These are phyloP conservation scores for Aspergillus conjunctus DNA, from an alignment of 495 filamentous ascomycete species.

Conservation along the genomic window DNA sequence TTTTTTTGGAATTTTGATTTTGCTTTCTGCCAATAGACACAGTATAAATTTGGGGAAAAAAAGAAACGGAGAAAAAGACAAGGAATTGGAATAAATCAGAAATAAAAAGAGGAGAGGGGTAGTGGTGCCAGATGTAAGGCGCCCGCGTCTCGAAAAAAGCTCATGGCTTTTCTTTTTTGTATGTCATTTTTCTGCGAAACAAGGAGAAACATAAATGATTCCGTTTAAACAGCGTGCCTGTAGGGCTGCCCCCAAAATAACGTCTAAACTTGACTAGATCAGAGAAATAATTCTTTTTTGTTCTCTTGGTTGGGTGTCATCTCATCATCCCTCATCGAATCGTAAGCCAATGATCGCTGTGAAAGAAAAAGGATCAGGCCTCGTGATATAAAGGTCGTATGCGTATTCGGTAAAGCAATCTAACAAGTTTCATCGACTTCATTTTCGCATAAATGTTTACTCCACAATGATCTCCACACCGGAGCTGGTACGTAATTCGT, in stretches of 20 bases:
- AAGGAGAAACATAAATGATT: slow-evolving; percentile 35
- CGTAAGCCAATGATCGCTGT: slow-evolving; percentile 50
- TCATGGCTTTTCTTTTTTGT: slow-evolving; percentile 26
- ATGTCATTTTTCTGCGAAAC: slow-evolving; percentile 26
- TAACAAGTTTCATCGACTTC: slow-evolving; percentile 39
- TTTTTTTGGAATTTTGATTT: slow-evolving; percentile 14
- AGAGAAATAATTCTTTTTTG: slow-evolving; percentile 49
- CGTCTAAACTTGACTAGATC: slow-evolving; percentile 54
- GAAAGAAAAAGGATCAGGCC: slow-evolving; percentile 41
- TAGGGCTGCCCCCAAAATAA: slow-evolving; percentile 54
- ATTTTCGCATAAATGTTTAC: slow-evolving; percentile 40
- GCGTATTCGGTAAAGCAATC: slow-evolving; percentile 52
- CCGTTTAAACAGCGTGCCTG: slow-evolving; percentile 42
- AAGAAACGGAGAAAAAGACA: slow-evolving; percentile 33
- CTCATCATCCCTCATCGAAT: slow-evolving; percentile 61
- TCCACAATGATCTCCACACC: slow-evolving; percentile 61
- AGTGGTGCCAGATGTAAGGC: slow-evolving; percentile 45
- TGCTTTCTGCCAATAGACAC: slow-evolving; percentile 27
- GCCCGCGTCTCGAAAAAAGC: slow-evolving; percentile 37
- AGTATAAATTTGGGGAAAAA: slow-evolving; percentile 23
- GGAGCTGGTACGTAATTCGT: slow-evolving; percentile 65
- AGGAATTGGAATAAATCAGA: slow-evolving; percentile 32
- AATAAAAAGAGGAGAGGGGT: slow-evolving; percentile 21
- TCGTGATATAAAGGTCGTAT: slow-evolving; percentile 53
- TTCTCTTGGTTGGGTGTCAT: slow-evolving; percentile 49